Conservation (phyloP, 2,329 filamentous ascomycete genomes). For the Fusarium praegraminearum region DNA sequence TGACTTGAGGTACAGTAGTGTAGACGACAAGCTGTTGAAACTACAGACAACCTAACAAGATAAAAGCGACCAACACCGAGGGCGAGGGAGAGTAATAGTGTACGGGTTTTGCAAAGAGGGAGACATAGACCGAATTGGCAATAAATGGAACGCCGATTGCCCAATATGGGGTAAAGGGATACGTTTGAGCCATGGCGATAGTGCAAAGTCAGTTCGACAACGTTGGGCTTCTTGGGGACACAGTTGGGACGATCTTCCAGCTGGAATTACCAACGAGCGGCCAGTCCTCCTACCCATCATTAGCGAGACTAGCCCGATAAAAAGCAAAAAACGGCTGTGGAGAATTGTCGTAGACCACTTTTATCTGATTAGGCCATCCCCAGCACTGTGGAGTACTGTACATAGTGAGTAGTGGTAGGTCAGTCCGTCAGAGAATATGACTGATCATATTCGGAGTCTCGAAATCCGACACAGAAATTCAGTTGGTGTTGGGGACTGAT, state of each 20-base stretch:
- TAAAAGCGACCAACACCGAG: constrained; percentile 5
- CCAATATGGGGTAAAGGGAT: constrained; percentile 19
- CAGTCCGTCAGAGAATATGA: constrained; percentile 28
- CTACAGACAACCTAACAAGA: background rate
- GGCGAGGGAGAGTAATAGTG: constrained; percentile 11
- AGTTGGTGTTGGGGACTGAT: constrained; percentile 18
- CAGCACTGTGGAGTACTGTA: constrained; percentile 1
- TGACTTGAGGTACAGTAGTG: constrained; percentile 35
- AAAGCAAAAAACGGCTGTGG: constrained; percentile 34
- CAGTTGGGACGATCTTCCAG: background rate
- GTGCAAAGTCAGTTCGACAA: constrained; percentile 6
- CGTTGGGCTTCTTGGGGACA: constrained; percentile 5
- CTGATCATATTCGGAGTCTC: constrained; percentile 33
- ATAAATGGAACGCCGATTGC: constrained; percentile 8
- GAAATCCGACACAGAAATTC: constrained; percentile 9
- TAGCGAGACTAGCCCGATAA: constrained; percentile 29
- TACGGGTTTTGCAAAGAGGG: constrained; percentile 18
- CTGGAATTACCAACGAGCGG: background rate
- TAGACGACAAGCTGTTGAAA: constrained; percentile 12
- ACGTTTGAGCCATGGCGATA: background rate
- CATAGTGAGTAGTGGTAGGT: constrained; percentile 13
- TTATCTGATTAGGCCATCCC: constrained; percentile 45
- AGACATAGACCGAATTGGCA: constrained; percentile 21
- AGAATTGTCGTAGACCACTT: constrained; percentile 28
- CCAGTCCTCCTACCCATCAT: constrained; percentile 30